Evolutionary conservation across 768 basidiomycete species (phyloP), one percentile per base, ranked within the genome.

Genomic region (Phanerochaete carnosa): DNA sequence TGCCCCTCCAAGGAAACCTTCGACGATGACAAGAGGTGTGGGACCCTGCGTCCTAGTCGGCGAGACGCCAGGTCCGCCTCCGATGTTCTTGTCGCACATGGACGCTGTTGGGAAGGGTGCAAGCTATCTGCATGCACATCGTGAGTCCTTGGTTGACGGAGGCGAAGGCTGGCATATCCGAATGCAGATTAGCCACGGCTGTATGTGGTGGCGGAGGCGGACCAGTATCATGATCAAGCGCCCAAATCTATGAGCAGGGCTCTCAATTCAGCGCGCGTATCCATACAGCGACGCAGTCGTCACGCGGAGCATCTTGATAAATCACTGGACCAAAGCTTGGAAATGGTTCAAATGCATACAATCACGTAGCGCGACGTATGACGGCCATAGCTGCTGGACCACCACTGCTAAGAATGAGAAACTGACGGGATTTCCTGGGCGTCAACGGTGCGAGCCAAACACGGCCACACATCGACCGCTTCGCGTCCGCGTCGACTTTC

Each of bases 1-100:
- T 11, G 72, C 66, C 43, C 71, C 66, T 45, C 77, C 74, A 8
- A 81, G 73, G 62, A 83, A 83, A 33, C 81, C 80, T 62, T 81
- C 75, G 5, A 82, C 82, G 30, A 82, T 73, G 25, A 82, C 76
- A 9, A 82, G 68, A 25, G 81, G 78, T 11, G 69, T 59, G 30
- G 62, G 60, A 33, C 60, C 63, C 15, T 8, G 12, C 22, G 37
- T 16, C 13, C 33, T 35, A 35, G 7, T 35, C 7, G 39, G 11
- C 19, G 39, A 8, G 39, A 8, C 19, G 19, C 11, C 8, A 19
- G 39, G 39, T 19, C 19, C 39, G 39, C 11, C 16, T 43, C 11
- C 11, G 39, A 43, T 19, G 19, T 43, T 8, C 7, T 35, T 6
- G 33, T 35, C 33, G 13, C n/a, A n/a, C n/a, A n/a, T n/a, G n/a